These are phyloP conservation scores for Aspergillus sparsus DNA, from an alignment of 495 filamentous ascomycete species.

Conservation along the genomic window DNA sequence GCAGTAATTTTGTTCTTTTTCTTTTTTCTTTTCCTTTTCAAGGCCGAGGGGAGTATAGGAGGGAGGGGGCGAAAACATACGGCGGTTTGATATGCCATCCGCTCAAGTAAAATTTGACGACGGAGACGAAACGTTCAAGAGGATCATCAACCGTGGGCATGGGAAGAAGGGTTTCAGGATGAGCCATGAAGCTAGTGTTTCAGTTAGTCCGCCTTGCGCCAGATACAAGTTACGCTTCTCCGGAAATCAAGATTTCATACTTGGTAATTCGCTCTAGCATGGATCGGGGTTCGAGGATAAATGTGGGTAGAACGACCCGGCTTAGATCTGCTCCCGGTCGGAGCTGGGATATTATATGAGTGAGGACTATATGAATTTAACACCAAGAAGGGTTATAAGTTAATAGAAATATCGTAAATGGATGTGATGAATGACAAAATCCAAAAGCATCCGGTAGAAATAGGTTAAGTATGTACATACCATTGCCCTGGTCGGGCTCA, in stretches of 20 bases:
- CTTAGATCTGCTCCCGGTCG: constrained; percentile 94
- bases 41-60: not conserved
- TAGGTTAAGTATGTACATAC: constrained; percentile 33
- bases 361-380: constrained; percentile 56
- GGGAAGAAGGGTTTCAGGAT: constrained; percentile 90
- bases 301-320: constrained; percentile 91
- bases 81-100: constrained; percentile 99
- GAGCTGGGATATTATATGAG: constrained; percentile 95
- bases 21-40: no score
- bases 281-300: constrained; percentile 94
- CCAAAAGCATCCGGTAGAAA: not conserved
- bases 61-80: constrained; percentile 55
- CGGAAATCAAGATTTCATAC: constrained; percentile 48
- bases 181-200: constrained; percentile 88
- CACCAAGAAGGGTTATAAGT: not conserved
- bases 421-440: not conserved
- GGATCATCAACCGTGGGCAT: constrained; percentile 90
- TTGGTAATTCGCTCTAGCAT: constrained; percentile 99
- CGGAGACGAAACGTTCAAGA: constrained; percentile 83
- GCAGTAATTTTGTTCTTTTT: no score
- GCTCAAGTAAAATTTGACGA: constrained; percentile 96
- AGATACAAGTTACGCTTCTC: not conserved
- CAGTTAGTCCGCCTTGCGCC: constrained; percentile 6
- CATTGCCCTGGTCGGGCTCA: constrained; percentile 65
- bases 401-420: not conserved